Evolutionary conservation across 2,329 filamentous ascomycete species (phyloP), one percentile per base, ranked within the genome.

Genomic region (Sclerotiophoma versabilis): DNA sequence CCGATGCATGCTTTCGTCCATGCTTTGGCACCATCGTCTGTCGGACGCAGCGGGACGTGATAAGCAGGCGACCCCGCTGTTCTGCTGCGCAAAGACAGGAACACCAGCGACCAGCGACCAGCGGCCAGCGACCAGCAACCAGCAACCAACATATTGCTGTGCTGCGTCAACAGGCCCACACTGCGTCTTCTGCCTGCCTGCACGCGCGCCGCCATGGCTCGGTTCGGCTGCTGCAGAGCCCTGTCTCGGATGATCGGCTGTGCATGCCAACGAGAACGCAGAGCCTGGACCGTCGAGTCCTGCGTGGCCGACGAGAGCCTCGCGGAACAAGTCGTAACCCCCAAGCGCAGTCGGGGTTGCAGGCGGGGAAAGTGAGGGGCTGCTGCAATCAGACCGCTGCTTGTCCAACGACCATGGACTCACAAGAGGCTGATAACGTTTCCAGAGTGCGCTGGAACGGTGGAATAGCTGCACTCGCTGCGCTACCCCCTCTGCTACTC

Each of bases 341-440:
- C 14, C 32, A 23, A 15, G 22, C 15, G 36, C 42, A 29, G 32
- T 14, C 51, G 27, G 45, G 38, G 25, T 34, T 34, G 39, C 45
- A 34, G 38, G 51, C 51, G 51, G 51, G 51, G 51, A 54, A 51
- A 41, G 32, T 37, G 51, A 54, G 51, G 51, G 51, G 51, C 51
- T 54, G 44, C 51, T 54, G 51, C 51, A 54, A 49, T 45, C 44
- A 44, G 44, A 46, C 50, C 26, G 27, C 29, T 33, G 23, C 36
- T 8, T 23, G 38, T 19, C 36, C 49, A 53, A 15, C 37, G 26
- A 30, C 49, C 42, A 38, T 36, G 33, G 17, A 25, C 39, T 15
- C 39, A 30, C 39, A 48, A n/a, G 43, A 47, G 29, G 43, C 49
- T 53, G 49, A 53, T 48, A 48, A 48, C 50, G 50, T 48, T 54